Evolutionary conservation across 805 yeast species (phyloP), one percentile per base, ranked within the genome.

Genomic region (Sugiyamaella americana): DNA sequence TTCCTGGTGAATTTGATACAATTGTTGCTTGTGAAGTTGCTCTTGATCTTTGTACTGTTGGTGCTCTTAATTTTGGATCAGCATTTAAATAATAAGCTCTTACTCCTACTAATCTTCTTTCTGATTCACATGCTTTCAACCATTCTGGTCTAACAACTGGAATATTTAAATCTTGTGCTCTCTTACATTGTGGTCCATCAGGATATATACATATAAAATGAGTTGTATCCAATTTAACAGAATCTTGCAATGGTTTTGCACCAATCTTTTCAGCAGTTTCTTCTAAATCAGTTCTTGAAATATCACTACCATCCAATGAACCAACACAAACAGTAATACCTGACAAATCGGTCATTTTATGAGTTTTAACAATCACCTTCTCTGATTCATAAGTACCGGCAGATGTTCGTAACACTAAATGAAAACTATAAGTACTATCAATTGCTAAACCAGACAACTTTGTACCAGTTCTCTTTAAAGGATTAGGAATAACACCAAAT

Each of bases 121-220:
- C 97, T 37, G 74, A 64, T 57, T 86, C 95, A 69, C 98, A 93
- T 0, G 97, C 96, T 64, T 84, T 83, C 48, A 93, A 70, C 98
- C 98, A 93, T 63, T 93, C 97, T 0, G 98, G 98, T 63, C 95
- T 77, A 22, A 93, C 89, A 35, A 93, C 78, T 1, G 98, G 98
- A 47, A 93, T 87, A 61, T 88, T 93, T 69, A 79, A 77, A 44
- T 83, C 88, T 51, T 75, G 73, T 1, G 98, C 98, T 61, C 79
- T 82, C 51, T 80, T 72, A 68, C 78, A 84, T 64, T 86, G 89
- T 16, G 81, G 73, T n/a, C 87, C 87, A 37, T 70, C 69, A 41
- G 80, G 80, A 18, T 76, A 73, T 13, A 94, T 82, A 51, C 84
- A 76, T n/a, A 93, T 72, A 59, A 84, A 93, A 64, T 93, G 98